Conservation (phyloP, 1,284 basidiomycete genomes). For the Coriolopsis trogii region DNA sequence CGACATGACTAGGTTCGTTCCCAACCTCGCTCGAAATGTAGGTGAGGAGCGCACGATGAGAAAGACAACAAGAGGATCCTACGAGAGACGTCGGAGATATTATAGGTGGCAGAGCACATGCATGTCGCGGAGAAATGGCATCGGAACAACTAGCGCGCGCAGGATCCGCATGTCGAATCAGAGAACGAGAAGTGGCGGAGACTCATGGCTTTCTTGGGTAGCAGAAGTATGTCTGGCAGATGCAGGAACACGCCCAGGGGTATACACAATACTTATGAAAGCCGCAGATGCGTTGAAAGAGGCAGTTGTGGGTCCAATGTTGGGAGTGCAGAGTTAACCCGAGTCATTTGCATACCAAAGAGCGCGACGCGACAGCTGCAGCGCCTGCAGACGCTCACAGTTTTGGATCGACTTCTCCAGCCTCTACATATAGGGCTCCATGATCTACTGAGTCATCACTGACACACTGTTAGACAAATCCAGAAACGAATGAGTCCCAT, state of each 20-base stretch:
- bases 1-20: too few relatives aligned
- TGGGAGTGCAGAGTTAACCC: constrained; percentile 11
- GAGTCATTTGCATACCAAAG: too few relatives aligned
- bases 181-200: constrained; percentile 3
- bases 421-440: background rate
- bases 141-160: background rate
- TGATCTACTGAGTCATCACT: background rate
- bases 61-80: background rate
- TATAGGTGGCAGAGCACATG: background rate
- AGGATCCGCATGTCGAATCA: background rate
- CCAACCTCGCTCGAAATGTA: too few relatives aligned
- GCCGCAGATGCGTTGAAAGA: background rate
- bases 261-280: background rate
- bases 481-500: constrained; percentile 1
- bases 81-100: constrained; percentile 4
- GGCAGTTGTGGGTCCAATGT: constrained; percentile 7
- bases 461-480: too few relatives aligned
- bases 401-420: background rate
- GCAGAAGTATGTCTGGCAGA: background rate
- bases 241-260: background rate
- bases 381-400: too few relatives aligned
- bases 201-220: constrained; percentile 6
- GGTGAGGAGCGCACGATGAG: background rate
- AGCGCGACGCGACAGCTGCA: too few relatives aligned
- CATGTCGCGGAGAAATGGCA: constrained; percentile 3